These are phyloP conservation scores for Graphium sp. DNA, from an alignment of 2,329 filamentous ascomycete species.

Conservation along the genomic window DNA sequence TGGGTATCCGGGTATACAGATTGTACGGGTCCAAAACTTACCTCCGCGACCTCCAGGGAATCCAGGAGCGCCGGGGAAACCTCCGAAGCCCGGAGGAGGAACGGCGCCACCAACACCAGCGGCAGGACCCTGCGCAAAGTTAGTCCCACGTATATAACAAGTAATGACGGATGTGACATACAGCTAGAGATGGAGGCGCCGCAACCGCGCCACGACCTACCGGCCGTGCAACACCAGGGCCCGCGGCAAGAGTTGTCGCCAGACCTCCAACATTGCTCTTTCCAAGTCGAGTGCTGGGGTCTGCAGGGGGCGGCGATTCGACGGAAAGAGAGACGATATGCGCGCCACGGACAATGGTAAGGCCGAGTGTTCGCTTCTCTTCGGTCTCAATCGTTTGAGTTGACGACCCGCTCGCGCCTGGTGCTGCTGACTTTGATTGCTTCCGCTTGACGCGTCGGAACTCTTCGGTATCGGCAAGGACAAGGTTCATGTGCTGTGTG, in stretches of 20 bases:
- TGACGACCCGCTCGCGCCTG: constrained; percentile 43
- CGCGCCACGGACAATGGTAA: constrained; percentile 87
- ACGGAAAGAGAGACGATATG: constrained; percentile 91
- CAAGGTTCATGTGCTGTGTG: constrained; percentile 89
- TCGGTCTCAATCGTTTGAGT: constrained; percentile 68
- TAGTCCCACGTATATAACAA: constrained; percentile 7
- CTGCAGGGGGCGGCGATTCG: constrained; percentile 86
- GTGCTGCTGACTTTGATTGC: constrained; percentile 53
- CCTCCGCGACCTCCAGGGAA: constrained; percentile 38
- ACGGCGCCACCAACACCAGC: constrained; percentile 64
- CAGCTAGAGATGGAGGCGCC: constrained; percentile 62
- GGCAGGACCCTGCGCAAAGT: constrained; percentile 47
- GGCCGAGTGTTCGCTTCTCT: constrained; percentile 91
- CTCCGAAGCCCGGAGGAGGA: constrained; percentile 42
- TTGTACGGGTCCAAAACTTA: constrained; percentile 18
- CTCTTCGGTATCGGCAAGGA: constrained; percentile 96
- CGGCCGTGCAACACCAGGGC: constrained; percentile 79
- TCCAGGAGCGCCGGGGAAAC: constrained; percentile 32
- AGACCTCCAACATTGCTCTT: constrained; percentile 53
- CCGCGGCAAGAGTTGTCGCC: constrained; percentile 57
- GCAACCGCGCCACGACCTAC: constrained; percentile 62
- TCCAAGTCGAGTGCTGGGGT: constrained; percentile 79
- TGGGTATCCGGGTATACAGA: constrained; percentile 9
- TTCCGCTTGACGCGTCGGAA: constrained; percentile 84
- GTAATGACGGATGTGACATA: constrained; percentile 15